Evolutionary conservation across 108 stramenopile genomes (phyloP).

Genomic region (Nitzschia palea): DNA sequence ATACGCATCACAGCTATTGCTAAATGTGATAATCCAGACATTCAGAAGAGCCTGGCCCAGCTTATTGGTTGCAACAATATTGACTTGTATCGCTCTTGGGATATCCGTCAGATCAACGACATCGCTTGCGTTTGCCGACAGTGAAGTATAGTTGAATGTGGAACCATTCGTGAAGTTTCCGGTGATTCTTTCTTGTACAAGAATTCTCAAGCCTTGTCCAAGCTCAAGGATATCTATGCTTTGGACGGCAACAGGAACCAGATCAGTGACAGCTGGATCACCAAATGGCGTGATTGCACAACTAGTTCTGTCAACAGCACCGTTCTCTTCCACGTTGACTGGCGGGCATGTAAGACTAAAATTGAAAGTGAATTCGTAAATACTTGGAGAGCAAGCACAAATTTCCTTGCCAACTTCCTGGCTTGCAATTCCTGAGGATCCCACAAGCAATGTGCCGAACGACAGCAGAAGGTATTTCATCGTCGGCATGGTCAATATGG

Average conservation of each 20-base stretch:
- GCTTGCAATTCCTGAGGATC: not conserved
- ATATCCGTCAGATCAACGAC: conserved; percentile 7
- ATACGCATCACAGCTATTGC: conserved; percentile 28
- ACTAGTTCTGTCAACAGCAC: conserved; percentile 18
- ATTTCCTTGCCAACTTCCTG: conserved; percentile 23
- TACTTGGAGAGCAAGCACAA: conserved; percentile 35
- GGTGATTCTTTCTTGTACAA: conserved; percentile 11
- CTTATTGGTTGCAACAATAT: conserved; percentile 30
- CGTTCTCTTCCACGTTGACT: conserved; percentile 6
- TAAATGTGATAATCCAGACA: conserved; percentile 31
- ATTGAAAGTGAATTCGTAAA: conserved; percentile 37
- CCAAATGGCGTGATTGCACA: conserved; percentile 34
- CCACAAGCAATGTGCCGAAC: not conserved
- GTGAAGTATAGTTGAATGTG: conserved; percentile 28
- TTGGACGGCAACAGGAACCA: conserved; percentile 32
- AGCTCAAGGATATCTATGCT: conserved; percentile 40
- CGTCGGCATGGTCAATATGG: not conserved
- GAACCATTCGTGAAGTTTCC: conserved; percentile 30
- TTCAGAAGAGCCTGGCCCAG: conserved; percentile 17
- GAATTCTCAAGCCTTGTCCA: conserved; percentile 24
- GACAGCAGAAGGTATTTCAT: not conserved
- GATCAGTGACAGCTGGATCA: conserved; percentile 20
- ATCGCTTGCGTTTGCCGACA: conserved; percentile 10
- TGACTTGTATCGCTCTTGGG: conserved; percentile 38
- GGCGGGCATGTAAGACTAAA: conserved; percentile 33